phyloP scores from a whole-genome alignment of 75 land plant species.

The Chamaecyparis obtusa region DNA sequence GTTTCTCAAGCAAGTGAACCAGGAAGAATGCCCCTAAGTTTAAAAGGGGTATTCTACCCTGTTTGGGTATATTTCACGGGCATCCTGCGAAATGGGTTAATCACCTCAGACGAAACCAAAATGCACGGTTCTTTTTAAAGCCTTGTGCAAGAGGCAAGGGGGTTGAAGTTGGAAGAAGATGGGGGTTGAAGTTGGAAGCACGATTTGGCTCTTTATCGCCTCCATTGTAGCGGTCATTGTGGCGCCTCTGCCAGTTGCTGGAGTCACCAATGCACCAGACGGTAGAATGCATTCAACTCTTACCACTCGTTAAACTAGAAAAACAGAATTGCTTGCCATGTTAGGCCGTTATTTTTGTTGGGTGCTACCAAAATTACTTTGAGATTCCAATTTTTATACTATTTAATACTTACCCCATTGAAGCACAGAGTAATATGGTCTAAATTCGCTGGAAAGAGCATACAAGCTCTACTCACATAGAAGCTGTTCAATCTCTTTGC shows the following conservation, averaged over 20 bases:
- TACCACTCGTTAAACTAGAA: background rate
- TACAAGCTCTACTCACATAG: background rate
- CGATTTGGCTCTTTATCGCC: background rate
- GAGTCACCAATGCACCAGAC: background rate
- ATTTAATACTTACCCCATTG: background rate
- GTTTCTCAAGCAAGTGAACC: background rate
- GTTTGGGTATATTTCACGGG: background rate
- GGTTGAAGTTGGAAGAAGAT: background rate
- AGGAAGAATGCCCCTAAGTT: background rate
- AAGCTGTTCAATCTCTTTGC: background rate
- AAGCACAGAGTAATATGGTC: background rate
- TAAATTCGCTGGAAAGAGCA: background rate
- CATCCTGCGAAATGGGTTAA: background rate
- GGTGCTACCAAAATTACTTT: background rate
- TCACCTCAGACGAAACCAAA: background rate
- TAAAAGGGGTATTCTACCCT: background rate
- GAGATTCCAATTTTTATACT: background rate
- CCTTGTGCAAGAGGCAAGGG: background rate
- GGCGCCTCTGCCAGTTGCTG: background rate
- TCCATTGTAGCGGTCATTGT: background rate
- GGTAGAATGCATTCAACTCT: slow-evolving; percentile 1
- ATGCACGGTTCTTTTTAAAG: background rate
- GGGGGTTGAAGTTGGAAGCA: background rate
- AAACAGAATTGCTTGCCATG: no score
- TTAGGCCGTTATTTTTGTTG: background rate